phyloP scores from a whole-genome alignment of 78 protist species.

The Dictyostelium brefeldianum region DNA sequence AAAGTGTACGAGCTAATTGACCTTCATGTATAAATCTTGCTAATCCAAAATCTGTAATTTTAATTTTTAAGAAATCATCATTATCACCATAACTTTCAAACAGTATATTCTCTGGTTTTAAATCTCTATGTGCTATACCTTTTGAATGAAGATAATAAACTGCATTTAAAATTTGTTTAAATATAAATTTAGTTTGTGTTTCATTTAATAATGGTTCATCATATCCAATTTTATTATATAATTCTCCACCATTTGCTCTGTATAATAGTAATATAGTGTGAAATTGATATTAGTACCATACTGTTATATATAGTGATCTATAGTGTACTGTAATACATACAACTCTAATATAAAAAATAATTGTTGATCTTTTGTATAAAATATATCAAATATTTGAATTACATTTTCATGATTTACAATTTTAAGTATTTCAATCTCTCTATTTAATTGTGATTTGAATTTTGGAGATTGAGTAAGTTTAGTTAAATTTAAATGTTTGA shows the following conservation, averaged over 20 bases:
- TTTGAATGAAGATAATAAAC: slow-evolving; percentile 85
- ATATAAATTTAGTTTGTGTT: slow-evolving; percentile 81
- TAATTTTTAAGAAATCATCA: slow-evolving; percentile 20
- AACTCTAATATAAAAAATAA: slow-evolving; percentile 45
- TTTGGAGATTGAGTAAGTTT: slow-evolving; percentile 16
- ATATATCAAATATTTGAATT: slow-evolving; percentile 35
- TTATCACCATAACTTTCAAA: not conserved
- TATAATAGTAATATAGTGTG: too few species aligned
- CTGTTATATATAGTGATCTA: too few species aligned
- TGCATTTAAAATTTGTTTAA: slow-evolving; percentile 80
- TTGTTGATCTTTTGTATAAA: slow-evolving; percentile 35
- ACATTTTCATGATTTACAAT: slow-evolving; percentile 28
- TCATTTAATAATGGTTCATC: slow-evolving; percentile 80
- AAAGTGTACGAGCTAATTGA: slow-evolving; percentile 47
- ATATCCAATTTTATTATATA: slow-evolving; percentile 40
- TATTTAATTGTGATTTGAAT: slow-evolving; percentile 18
- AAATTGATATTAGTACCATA: too few species aligned
- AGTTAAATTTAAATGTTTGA: slow-evolving; percentile 16
- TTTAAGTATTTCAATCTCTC: slow-evolving; percentile 61
- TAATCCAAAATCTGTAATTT: slow-evolving; percentile 63
- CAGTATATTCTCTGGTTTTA: slow-evolving; percentile 84
- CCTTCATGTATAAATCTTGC: slow-evolving; percentile 60
- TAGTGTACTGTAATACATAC: too few species aligned
- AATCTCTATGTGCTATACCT: slow-evolving; percentile 93
- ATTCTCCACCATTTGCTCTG: slow-evolving; percentile 49